These are phyloP conservation scores for Phytophthora podocarpi DNA, from an alignment of 352 stramenopile species.

Conservation along the genomic window DNA sequence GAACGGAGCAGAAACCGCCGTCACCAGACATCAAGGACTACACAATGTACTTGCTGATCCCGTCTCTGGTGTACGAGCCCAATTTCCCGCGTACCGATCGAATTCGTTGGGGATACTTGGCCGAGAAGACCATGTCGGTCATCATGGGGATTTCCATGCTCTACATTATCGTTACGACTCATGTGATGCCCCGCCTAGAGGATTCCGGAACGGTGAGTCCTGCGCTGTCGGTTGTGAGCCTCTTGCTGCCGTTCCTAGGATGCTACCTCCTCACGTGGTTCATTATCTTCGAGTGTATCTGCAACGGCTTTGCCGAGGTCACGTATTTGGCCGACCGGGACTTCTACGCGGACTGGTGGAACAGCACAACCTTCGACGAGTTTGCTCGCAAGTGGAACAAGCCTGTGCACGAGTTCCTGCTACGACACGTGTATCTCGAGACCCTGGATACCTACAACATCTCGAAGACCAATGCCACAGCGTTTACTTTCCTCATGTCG, in stretches of 20 bases:
- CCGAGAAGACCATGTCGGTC: constrained; percentile 81
- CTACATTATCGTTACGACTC: constrained; percentile 91
- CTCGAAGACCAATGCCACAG: constrained; percentile 79
- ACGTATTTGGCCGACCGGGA: constrained; percentile 89
- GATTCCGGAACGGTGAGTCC: constrained; percentile 63
- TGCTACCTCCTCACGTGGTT: constrained; percentile 97
- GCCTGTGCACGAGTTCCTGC: constrained; percentile 95
- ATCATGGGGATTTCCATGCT: constrained; percentile 82
- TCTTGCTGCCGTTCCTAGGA: constrained; percentile 93
- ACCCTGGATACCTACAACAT: constrained; percentile 76
- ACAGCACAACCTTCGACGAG: constrained; percentile 92
- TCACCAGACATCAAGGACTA: constrained; percentile 57
- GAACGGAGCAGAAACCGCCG: constrained; percentile 29
- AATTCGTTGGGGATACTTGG: constrained; percentile 88
- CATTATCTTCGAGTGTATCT: constrained; percentile 96
- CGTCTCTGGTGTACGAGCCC: constrained; percentile 96
- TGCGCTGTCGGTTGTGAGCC: constrained; percentile 67
- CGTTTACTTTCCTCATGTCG: constrained; percentile 94
- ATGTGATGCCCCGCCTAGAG: constrained; percentile 86
- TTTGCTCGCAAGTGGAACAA: constrained; percentile 97
- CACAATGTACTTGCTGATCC: constrained; percentile 76
- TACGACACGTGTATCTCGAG: constrained; percentile 87
- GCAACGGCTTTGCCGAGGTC: constrained; percentile 96
- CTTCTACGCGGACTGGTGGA: constrained; percentile 99
- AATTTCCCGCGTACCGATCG: constrained; percentile 85